Evolutionary conservation across 352 stramenopile species (phyloP).

Genomic region (Pythium chondricola): DNA sequence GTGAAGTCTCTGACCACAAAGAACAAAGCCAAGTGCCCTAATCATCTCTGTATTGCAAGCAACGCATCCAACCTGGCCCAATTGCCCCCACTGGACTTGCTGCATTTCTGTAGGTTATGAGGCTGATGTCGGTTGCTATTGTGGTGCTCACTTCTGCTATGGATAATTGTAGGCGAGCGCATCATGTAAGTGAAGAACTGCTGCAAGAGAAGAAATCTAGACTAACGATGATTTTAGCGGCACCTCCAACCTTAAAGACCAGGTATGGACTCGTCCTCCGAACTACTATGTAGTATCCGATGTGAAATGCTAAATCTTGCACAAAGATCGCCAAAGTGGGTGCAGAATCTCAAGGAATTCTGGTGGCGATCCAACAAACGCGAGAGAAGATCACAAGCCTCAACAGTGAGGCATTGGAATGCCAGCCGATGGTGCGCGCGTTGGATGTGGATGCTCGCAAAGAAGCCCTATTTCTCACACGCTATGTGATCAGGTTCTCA

Average conservation of each 20-base stretch:
- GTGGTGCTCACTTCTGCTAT: too few species aligned
- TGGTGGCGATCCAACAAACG: not conserved
- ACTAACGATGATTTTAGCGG: conserved; percentile 4
- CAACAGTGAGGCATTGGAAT: conserved; percentile 10
- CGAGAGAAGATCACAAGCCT: conserved; percentile 1
- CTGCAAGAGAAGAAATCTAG: not conserved
- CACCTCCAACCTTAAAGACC: conserved; percentile 11
- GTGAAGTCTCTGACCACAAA: conserved; percentile 3
- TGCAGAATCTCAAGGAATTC: conserved; percentile 3
- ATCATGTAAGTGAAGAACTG: conserved; percentile 18
- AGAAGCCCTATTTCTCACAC: not conserved
- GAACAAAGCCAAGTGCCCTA: conserved; percentile 17
- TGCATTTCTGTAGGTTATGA: conserved; percentile 23
- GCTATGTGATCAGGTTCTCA: conserved; percentile 5
- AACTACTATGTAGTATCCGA: too few species aligned
- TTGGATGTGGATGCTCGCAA: not conserved
- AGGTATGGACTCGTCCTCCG: conserved; percentile 5
- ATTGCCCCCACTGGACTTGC: conserved; percentile 17
- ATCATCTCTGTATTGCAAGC: too few species aligned
- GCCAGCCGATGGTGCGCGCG: conserved; percentile 7
- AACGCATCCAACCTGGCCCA: conserved; percentile 24
- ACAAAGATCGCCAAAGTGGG: conserved; percentile 11
- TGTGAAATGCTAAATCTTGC: too few species aligned
- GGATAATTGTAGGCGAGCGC: conserved; percentile 19
- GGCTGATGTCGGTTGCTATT: too few species aligned